Base-by-base conservation (phyloP, 2,329 filamentous ascomycete genomes). In the Botrytis galanthina region DNA sequence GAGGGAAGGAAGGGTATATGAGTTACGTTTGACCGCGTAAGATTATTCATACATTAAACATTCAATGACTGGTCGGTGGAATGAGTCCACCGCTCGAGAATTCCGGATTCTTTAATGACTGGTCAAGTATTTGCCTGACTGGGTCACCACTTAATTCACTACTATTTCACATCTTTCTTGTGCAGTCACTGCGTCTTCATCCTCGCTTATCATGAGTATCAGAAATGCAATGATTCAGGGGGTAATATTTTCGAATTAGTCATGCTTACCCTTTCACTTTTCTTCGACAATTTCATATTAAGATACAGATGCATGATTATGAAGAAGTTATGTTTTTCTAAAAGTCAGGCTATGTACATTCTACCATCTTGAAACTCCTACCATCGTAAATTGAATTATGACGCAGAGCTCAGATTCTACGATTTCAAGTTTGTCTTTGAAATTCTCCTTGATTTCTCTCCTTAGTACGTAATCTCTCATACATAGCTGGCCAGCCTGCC, bases 11-110 rank as follows among this genome's bases (percentile, higher is more conserved):
- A 22, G 7, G 44, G 44, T 22, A 14, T 14, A n/a, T n/a, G 48
- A n/a, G 26, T 51, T 51, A 14, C 26, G 48, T 51, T 51, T 5
- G 14, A 51, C 26, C 22, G n/a, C 10, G 22, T 26, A n/a, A 26
- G 10, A 51, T n/a, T 12, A 51, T 51, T 51, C 10, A 51, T 51
- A 14, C 22, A 6, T n/a, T 0, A 12, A 51, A n/a, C 0, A 51
- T n/a, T 14, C 0, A n/a, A n/a, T n/a, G 26, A 51, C 48, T 51
- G 26, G 0, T 51, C 9, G 0, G 0, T 6, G 2, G 10, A 14
- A n/a, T 14, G 12, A 51, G 9, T n/a, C 22, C n/a, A 51, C 10
- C 10, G 26, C 48, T 51, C 4, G 22, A 51, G 10, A 51, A 51
- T 1, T 14, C 4, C 1, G 10, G 3, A 51, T 3, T 14, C 12